phyloP scores from a whole-genome alignment of 768 basidiomycete genomes.

The Russula griseocarnosa region DNA sequence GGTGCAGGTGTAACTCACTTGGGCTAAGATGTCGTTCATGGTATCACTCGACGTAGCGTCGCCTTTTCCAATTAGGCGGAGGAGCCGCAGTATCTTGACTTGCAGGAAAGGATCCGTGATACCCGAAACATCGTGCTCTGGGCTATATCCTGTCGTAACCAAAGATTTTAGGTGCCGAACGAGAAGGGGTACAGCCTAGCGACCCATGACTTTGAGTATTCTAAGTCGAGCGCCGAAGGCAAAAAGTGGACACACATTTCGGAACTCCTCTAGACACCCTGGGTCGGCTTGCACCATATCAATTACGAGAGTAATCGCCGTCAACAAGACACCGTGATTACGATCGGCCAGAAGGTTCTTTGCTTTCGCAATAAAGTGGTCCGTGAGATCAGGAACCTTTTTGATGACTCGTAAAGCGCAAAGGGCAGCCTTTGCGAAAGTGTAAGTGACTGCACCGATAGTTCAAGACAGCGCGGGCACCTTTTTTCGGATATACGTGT shows the following conservation, averaged over 20 bases:
- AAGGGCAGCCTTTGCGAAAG: conserved; percentile 70
- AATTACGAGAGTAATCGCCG: conserved; percentile 90
- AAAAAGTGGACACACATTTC: conserved; percentile 58
- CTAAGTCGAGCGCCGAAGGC: conserved; percentile 14
- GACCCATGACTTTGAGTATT: conserved; percentile 16
- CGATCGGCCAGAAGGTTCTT: conserved; percentile 91
- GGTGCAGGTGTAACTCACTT: conserved; percentile 45
- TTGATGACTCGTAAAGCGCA: conserved; percentile 93
- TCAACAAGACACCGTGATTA: conserved; percentile 92
- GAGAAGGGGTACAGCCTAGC: conserved; percentile 86
- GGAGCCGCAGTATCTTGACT: conserved; percentile 84
- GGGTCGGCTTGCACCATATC: conserved; percentile 89
- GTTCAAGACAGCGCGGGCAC: conserved; percentile 41
- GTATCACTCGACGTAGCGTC: conserved; percentile 85
- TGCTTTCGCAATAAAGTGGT: conserved; percentile 85
- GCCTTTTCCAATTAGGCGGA: conserved; percentile 83
- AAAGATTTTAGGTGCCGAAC: conserved; percentile 94
- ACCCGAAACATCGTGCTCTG: conserved; percentile 98
- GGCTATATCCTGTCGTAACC: conserved; percentile 94
- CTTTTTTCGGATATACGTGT: conserved; percentile 99
- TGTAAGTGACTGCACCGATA: neutral
- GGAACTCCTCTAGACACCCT: conserved; percentile 74
- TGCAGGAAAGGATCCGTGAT: conserved; percentile 97
- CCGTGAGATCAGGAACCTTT: conserved; percentile 92
- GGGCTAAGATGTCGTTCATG: conserved; percentile 98